These are phyloP conservation scores for Leishmania amazonensis DNA, from an alignment of 208 protist species.

Conservation along the genomic window DNA sequence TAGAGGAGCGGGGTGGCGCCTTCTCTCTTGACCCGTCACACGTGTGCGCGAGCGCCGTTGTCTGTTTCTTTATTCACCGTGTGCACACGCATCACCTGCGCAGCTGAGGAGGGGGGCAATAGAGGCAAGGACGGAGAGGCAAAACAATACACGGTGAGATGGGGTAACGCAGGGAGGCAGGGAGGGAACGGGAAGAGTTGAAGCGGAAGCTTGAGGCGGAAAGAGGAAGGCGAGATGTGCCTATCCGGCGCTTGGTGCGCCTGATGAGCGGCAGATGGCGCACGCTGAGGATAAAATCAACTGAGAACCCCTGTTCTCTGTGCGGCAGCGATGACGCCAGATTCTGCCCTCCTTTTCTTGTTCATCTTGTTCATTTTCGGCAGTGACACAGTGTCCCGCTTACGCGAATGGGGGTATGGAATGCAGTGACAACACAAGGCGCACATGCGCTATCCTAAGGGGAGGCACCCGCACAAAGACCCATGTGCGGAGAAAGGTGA, in stretches of 20 bases:
- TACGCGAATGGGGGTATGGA: background rate
- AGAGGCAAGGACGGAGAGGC: background rate
- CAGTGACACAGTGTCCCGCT: background rate
- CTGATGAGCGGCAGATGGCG: background rate
- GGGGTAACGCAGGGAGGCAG: background rate
- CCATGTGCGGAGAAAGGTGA: background rate
- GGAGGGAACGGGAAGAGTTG: background rate
- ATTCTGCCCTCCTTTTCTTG: background rate
- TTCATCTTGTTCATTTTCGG: background rate
- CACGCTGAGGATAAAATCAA: too few species aligned
- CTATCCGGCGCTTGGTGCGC: background rate
- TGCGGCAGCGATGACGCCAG: background rate
- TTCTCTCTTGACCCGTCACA: background rate
- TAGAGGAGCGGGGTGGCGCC: background rate
- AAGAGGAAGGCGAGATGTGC: background rate
- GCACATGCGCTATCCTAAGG: background rate
- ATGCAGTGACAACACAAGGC: background rate
- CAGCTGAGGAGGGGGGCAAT: background rate
- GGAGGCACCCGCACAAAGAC: background rate
- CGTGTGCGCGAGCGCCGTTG: background rate
- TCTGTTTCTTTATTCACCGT: background rate
- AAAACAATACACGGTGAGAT: too few species aligned
- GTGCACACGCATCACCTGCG: background rate
- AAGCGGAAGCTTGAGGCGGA: background rate
- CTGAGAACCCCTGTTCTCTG: background rate